Base-by-base conservation (phyloP, 106 monocot species). In the Allium sativum region DNA sequence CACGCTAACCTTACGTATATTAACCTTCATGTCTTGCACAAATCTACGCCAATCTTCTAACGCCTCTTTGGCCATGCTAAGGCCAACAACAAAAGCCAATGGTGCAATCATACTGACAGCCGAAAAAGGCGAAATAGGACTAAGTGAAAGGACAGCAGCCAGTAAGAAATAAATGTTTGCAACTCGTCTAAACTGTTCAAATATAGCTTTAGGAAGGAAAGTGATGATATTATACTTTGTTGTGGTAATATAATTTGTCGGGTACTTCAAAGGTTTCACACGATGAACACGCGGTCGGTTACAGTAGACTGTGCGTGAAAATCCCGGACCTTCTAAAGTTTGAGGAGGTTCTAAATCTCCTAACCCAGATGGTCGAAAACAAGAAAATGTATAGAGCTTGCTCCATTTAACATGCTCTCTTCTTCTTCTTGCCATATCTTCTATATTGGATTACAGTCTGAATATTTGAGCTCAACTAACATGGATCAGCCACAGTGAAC, bases 221-320 rank as follows among this genome's bases (percentile, higher is more conserved):
- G 86, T 84, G 74, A 90, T 58, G 64, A 82, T 62, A 66, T 95
- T 95, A 73, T 95, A 95, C 74, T 90, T 95, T 62, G 94, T 95
- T 7, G 94, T 95, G 8, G 81, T 79, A 21, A 90, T 79, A 53
- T 72, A 75, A 53, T 95, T 95, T 47, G 72, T 44, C 6, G 70
- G 68, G 65, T 86, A 90, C 21, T 68, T 61, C 14, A 81, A 52
- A 18, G 72, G 81, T 51, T 82, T 78, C 57, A 44, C 67, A 0
- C 69, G 48, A 18, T 79, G 78, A 56, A 69, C 16, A 3, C 55
- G 40, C 1, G 64, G 64, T 40, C 45, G 10, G 51, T 64, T 64
- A 51, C 64, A 64, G 14, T 51, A 45, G 64, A 64, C 64, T 0
- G 51, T 64, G 2, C 95, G 74, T 12, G 90, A 84, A 77, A 70